Conservation (phyloP, 2,329 filamentous ascomycete species). For the Botrytis medusae region DNA sequence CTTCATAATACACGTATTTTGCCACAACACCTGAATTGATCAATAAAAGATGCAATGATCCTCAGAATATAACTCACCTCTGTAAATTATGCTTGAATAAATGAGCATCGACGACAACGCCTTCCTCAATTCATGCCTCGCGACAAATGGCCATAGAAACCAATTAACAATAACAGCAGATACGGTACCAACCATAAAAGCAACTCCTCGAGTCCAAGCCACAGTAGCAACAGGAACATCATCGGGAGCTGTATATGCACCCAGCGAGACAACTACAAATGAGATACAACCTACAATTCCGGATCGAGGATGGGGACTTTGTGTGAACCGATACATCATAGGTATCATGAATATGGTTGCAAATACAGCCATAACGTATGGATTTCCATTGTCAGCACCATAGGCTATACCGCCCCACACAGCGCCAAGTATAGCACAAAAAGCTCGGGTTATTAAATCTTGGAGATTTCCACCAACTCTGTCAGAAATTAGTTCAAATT, state of each 20-base stretch:
- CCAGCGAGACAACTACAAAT: conserved; percentile 55
- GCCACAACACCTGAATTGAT: conserved; percentile 45
- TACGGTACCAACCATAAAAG: conserved; percentile 54
- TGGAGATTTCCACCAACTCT: conserved; percentile 58
- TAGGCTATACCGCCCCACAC: conserved; percentile 55
- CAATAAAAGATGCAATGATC: not conserved
- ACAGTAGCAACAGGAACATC: conserved; percentile 43
- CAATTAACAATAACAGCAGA: conserved; percentile 57
- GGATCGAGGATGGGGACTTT: conserved; percentile 56
- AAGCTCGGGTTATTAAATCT: conserved; percentile 53
- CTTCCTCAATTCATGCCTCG: conserved; percentile 57
- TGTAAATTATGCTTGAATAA: conserved; percentile 57
- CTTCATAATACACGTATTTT: conserved; percentile 59
- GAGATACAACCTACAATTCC: conserved; percentile 58
- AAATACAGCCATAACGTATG: conserved; percentile 56
- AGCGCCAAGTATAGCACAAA: conserved; percentile 52
- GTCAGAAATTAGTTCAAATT: not conserved
- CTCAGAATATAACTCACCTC: conserved; percentile 32
- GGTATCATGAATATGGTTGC: conserved; percentile 58
- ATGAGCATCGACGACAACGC: conserved; percentile 57
- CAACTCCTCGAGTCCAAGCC: conserved; percentile 49
- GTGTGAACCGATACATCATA: conserved; percentile 57
- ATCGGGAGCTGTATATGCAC: conserved; percentile 36
- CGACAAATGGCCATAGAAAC: conserved; percentile 61
- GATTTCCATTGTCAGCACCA: conserved; percentile 52